phyloP scores from a whole-genome alignment of 495 filamentous ascomycete species.

The Recurvomyces mirabilis region DNA sequence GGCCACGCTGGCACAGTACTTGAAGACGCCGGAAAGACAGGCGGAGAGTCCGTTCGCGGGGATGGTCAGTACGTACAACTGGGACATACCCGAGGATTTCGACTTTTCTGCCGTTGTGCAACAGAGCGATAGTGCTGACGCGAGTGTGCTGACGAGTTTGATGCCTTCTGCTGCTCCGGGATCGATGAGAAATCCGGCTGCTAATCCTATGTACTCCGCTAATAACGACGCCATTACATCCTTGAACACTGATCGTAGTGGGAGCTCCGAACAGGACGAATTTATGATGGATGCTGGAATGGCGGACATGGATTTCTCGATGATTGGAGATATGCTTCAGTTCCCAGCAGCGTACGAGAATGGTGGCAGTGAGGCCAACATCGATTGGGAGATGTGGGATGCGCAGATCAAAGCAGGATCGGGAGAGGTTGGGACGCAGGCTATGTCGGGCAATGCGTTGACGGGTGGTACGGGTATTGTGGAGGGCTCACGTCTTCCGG shows the following conservation, averaged over 20 bases:
- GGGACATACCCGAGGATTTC: not conserved
- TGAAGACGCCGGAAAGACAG: not conserved
- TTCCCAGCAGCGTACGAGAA: not conserved
- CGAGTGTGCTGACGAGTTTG: not conserved
- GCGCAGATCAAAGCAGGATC: conserved; percentile 4
- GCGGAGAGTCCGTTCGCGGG: not conserved
- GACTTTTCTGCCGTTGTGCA: not conserved
- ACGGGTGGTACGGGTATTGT: not conserved
- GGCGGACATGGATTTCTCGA: conserved; percentile 6
- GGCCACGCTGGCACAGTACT: not conserved
- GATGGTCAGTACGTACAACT: not conserved
- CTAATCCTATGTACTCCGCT: not conserved
- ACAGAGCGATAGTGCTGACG: not conserved
- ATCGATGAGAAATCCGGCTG: not conserved
- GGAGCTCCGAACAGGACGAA: not conserved
- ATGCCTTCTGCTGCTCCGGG: not conserved
- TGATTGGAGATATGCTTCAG: conserved; percentile 19
- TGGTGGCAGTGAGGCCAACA: not conserved
- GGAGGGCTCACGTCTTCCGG: no score
- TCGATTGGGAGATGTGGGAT: conserved; percentile 22
- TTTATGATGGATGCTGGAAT: not conserved
- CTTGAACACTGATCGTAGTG: not conserved
- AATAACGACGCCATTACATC: not conserved
- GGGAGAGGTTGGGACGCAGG: not conserved
- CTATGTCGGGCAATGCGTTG: not conserved